Evolutionary conservation across 768 basidiomycete genomes (phyloP).

Genomic region (Tremella fuciformis): DNA sequence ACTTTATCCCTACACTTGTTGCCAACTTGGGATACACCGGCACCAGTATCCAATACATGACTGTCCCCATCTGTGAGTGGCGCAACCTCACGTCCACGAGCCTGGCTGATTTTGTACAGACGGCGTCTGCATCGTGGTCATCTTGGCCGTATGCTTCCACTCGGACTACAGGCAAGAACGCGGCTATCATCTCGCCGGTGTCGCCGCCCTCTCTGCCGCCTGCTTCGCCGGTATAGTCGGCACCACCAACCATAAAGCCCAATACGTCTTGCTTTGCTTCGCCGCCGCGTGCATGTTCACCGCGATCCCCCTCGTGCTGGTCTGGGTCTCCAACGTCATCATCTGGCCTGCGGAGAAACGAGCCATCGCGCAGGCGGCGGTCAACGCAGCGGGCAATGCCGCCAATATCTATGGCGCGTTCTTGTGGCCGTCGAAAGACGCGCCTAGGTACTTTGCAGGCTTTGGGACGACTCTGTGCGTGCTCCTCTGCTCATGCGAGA

Average conservation of each 20-base stretch:
- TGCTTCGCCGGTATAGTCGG: constrained; percentile 1
- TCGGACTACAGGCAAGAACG: no score
- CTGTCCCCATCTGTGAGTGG: no score
- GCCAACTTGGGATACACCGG: constrained; percentile 13
- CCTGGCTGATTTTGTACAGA: no score
- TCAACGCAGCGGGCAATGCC: constrained; percentile 23
- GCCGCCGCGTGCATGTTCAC: constrained; percentile 30
- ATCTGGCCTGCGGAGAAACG: constrained; percentile 30
- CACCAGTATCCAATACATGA: no score
- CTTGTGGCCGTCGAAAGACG: constrained; percentile 25
- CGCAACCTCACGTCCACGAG: no score
- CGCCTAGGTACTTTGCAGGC: constrained; percentile 18
- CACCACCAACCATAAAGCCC: constrained; percentile 4
- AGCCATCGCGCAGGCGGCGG: constrained; percentile 24
- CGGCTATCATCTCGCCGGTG: no score
- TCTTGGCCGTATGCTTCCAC: no score
- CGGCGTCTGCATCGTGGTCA: no score
- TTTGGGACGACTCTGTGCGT: constrained; percentile 7
- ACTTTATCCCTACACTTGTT: constrained; percentile 25
- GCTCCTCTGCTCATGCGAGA: neutral
- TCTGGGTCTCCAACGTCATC: constrained; percentile 36
- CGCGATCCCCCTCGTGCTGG: constrained; percentile 20
- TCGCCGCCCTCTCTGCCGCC: neutral
- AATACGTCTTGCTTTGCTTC: constrained; percentile 35
- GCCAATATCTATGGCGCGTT: constrained; percentile 28